Conservation (phyloP, 805 yeast species). For the Cyberlindnera americana region DNA sequence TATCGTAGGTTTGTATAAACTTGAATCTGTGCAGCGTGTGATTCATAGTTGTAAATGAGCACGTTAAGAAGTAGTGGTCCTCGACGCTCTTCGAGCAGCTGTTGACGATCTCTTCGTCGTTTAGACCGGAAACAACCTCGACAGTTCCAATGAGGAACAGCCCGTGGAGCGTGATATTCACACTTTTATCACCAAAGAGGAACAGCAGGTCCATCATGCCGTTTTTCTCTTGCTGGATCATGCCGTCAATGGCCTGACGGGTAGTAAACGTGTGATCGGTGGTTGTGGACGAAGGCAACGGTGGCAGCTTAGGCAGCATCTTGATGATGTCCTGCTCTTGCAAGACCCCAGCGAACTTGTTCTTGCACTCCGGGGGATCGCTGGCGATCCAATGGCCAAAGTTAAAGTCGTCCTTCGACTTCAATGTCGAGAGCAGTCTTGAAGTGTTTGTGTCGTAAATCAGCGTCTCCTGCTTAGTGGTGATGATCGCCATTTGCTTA, state of each 20-base stretch:
- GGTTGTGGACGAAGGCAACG: slow-evolving; percentile 25
- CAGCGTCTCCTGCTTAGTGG: slow-evolving; percentile 39
- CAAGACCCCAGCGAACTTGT: slow-evolving; percentile 26
- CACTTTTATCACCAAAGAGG: slow-evolving; percentile 21
- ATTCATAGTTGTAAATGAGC: slow-evolving; percentile 21
- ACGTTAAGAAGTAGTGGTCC: slow-evolving; percentile 22
- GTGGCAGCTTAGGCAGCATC: slow-evolving; percentile 36
- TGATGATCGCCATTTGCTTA: slow-evolving; percentile 41
- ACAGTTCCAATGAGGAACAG: slow-evolving; percentile 29
- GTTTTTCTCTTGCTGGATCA: slow-evolving; percentile 23
- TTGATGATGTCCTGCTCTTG: slow-evolving; percentile 28
- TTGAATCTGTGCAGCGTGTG: slow-evolving; percentile 18
- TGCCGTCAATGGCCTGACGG: slow-evolving; percentile 28
- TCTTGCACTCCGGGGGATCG: not conserved
- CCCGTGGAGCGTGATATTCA: slow-evolving; percentile 33
- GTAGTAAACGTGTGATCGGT: slow-evolving; percentile 20
- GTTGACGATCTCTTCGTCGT: slow-evolving; percentile 21
- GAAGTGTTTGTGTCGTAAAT: slow-evolving; percentile 48
- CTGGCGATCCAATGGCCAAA: slow-evolving; percentile 19
- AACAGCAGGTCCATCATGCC: slow-evolving; percentile 28
- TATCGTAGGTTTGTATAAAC: slow-evolving; percentile 11
- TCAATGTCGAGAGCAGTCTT: slow-evolving; percentile 28
- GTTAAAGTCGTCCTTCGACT: slow-evolving; percentile 8
- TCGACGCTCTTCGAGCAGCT: slow-evolving; percentile 7
- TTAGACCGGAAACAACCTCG: slow-evolving; percentile 6